Percentiles rank a stretch among this genome's conserved stretches.
These are phyloP conservation scores for Sonneratia caseolaris DNA, from an alignment of 345 rosid species.

Conservation along the genomic window DNA sequence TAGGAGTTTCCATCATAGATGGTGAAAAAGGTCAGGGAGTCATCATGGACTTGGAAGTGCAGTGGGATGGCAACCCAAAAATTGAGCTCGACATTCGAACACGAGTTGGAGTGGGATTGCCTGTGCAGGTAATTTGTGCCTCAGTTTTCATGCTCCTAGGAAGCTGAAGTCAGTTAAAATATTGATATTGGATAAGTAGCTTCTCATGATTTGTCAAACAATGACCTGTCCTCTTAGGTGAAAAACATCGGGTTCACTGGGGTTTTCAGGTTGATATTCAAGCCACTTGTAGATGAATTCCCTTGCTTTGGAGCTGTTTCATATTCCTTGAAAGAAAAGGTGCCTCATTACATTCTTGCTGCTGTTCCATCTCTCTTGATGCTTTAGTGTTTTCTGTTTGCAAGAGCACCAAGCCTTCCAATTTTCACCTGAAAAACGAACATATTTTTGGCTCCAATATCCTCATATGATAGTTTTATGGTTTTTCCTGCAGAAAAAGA, in stretches of 20 bases:
- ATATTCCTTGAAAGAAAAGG: conserved; percentile 88
- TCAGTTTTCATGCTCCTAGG: too few species aligned
- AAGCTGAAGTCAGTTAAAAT: too few species aligned
- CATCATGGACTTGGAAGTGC: conserved; percentile 95
- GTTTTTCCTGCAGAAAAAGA: conserved; percentile 63
- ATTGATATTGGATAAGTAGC: too few species aligned
- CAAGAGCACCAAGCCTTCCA: too few species aligned
- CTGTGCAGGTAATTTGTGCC: conserved; percentile 57
- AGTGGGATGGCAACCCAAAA: conserved; percentile 96
- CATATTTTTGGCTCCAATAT: too few species aligned
- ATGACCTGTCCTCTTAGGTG: conserved; percentile 36
- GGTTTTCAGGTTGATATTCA: conserved; percentile 94
- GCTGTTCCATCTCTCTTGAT: conserved; percentile 1
- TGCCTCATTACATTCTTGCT: conserved; percentile 6
- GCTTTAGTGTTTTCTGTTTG: too few species aligned
- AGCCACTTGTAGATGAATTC: conserved; percentile 82
- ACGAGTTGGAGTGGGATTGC: conserved; percentile 73
- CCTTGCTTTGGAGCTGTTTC: conserved; percentile 99
- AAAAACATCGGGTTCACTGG: conserved; percentile 96
- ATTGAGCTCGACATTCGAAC: conserved; percentile 77
- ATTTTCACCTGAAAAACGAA: too few species aligned
- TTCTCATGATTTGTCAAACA: neutral
- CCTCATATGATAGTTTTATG: neutral
- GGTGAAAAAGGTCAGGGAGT: conserved; percentile 35
- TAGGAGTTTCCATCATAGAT: conserved; percentile 75